phyloP scores from a whole-genome alignment of 352 stramenopile genomes.

The Pythium chondricola region DNA sequence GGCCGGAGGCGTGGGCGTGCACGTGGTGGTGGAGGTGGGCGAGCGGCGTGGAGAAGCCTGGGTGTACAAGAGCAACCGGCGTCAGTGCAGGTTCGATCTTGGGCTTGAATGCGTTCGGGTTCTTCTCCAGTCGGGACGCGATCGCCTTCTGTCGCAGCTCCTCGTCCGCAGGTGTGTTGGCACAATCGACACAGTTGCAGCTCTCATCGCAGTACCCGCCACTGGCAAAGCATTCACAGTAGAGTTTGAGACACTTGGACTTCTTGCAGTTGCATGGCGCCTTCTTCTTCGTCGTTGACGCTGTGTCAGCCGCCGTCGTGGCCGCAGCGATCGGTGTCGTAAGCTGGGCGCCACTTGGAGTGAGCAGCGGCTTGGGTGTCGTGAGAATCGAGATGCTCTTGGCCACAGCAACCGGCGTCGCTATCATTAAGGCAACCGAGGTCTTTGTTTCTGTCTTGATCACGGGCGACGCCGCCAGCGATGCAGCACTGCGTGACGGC shows the following conservation, averaged over 20 bases:
- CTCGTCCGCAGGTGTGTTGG: conserved; percentile 83
- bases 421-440: too few relatives aligned
- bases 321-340: too few relatives aligned
- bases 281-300: conserved; percentile 33
- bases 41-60: conserved; percentile 16
- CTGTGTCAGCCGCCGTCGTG: too few relatives aligned
- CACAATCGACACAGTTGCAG: conserved; percentile 91
- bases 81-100: conserved; percentile 81
- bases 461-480: too few relatives aligned
- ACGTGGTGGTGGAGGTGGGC: conserved; percentile 8
- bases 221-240: conserved; percentile 95
- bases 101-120: conserved; percentile 94
- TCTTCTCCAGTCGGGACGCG: conserved; percentile 86
- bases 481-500: too few relatives aligned
- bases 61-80: background rate
- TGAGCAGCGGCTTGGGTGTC: conserved; percentile 12
- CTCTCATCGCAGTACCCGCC: conserved; percentile 88
- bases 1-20: too few relatives aligned
- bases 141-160: conserved; percentile 80
- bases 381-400: too few relatives aligned
- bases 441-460: too few relatives aligned
- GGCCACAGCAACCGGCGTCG: too few relatives aligned
- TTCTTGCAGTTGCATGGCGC: conserved; percentile 96
- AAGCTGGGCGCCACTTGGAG: too few relatives aligned
- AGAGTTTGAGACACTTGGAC: conserved; percentile 96